Conservation (phyloP, 345 rosid genomes). For the Citropsis articulata region DNA sequence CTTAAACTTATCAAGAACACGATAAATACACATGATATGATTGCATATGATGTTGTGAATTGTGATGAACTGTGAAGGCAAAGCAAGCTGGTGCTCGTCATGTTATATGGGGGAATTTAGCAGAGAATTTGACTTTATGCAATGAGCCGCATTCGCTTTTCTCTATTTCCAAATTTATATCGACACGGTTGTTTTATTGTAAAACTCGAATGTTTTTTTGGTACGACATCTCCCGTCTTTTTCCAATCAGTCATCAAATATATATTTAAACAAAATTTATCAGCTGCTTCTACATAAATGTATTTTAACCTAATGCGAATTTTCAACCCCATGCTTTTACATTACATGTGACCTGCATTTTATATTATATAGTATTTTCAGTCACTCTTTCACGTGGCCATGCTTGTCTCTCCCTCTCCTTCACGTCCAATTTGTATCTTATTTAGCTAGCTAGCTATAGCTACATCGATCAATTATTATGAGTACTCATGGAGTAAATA, state of each 20-base stretch:
- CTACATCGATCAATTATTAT: background rate
- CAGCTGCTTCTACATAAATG: slow-evolving; percentile 37
- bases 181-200: slow-evolving; percentile 37
- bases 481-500: background rate
- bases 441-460: no score
- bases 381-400: slow-evolving; percentile 20
- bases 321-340: background rate
- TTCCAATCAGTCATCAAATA: slow-evolving; percentile 24
- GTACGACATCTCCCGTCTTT: slow-evolving; percentile 24
- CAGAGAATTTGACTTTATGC: slow-evolving; percentile 22
- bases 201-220: slow-evolving; percentile 38
- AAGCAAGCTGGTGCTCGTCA: background rate
- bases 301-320: slow-evolving; percentile 28
- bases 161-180: slow-evolving; percentile 29
- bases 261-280: slow-evolving; percentile 12
- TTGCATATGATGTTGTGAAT: no score
- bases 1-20: no score
- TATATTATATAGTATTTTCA: background rate
- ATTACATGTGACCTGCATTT: slow-evolving; percentile 21
- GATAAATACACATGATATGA: no score
- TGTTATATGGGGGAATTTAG: background rate
- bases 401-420: slow-evolving; percentile 18
- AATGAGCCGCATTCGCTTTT: slow-evolving; percentile 24
- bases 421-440: background rate
- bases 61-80: background rate